Base-by-base conservation (phyloP, 768 basidiomycete species). In the Amanita rubescens region DNA sequence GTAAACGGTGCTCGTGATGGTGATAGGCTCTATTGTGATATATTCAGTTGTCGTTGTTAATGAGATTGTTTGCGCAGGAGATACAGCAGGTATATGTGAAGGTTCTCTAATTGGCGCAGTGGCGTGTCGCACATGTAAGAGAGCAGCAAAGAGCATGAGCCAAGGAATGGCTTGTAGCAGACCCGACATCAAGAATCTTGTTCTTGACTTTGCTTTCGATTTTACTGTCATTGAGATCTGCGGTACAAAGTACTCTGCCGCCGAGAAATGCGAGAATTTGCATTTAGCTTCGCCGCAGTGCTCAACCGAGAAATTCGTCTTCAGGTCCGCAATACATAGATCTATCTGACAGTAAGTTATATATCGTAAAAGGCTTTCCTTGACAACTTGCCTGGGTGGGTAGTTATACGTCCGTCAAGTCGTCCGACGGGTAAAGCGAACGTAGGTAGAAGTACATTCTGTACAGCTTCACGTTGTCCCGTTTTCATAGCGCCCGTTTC, bases 351-450 rank as follows among this genome's bases (percentile, higher is more conserved):
- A 42, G 56, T 33, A 24, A 59, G 55, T 42, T 12, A 53, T 22
- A 50, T 49, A 47, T 49, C 5, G 46, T 39, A 15, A 39, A 53
- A 37, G 30, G 41, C 59, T 30, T 30, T 48, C 45, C 30, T 51
- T 49, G 53, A 38, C 25, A 25, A 62, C 79, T 55, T 64, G 85
- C 88, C 84, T 58, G 74, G 60, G 57, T 69, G 65, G 17, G 66
- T 63, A 44, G 82, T 80, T 47, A 90, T 64, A 19, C 72, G 71
- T 1, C 87, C 84, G 61, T 86, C 81, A 54, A 90, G 67, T 62
- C 75, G 73, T 42, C 82, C 82, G 39, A 90, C 70, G 6, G 86
- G 80, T n/a, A 89, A 67, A 3, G 79, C 64, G 60, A 91, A 91
- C n/a, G 80, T 79, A 7, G 89, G 89, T 41, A 91, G 63, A 42